Evolutionary conservation across 176 grass and related monocot genomes (phyloP), one percentile per base, ranked within the genome.

Genomic region (Tillandsia leiboldiana): DNA sequence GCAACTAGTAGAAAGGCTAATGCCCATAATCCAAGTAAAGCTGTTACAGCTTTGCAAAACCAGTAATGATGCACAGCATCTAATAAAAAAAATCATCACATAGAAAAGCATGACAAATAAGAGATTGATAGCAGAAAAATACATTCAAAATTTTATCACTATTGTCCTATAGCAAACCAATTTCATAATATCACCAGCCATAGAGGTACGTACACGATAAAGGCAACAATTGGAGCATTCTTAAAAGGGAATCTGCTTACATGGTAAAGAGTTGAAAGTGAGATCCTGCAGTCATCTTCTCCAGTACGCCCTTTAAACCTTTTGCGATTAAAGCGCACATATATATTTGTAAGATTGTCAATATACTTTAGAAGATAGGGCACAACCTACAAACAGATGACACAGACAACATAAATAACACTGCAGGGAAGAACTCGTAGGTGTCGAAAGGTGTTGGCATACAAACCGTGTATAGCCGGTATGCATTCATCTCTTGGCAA

Each of bases 311-410:
- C 94, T 78, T 99, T 99, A 57, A 99, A 61, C 26, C 94, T 86
- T 73, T 93, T 99, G 67, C 94, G 94, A 29, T 93, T 99, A 66
- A 99, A 99, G 64, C 87, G 89, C 62, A 99, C 89, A 78, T 99
- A 99, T 77, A 99, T 86, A 73, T 99, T 99, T 65, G 94, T 99
- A 79, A 99, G 87, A 76, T 93, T 86, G 82, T 99, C 84, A 8
- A 99, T 93, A 65, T 87, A 99, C 64, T 99, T 99, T 29, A 99
- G 83, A 76, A 99, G 83, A 82, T 84, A 99, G 2, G 94, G 94
- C 48, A 99, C 90, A 74, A 99, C 94, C 94, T 99, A 69, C 51
- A 92, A 70, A 68, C 13, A 18, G 27, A 65, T 12, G 4, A 24
- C 64, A 82, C 66, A 50, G 64, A 54, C 12, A 20, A 71, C 71